A percentile compares a stretch with the other conserved stretches of the same genome.
phyloP scores from a whole-genome alignment of 106 monocot species.

The Vanilla planifolia region DNA sequence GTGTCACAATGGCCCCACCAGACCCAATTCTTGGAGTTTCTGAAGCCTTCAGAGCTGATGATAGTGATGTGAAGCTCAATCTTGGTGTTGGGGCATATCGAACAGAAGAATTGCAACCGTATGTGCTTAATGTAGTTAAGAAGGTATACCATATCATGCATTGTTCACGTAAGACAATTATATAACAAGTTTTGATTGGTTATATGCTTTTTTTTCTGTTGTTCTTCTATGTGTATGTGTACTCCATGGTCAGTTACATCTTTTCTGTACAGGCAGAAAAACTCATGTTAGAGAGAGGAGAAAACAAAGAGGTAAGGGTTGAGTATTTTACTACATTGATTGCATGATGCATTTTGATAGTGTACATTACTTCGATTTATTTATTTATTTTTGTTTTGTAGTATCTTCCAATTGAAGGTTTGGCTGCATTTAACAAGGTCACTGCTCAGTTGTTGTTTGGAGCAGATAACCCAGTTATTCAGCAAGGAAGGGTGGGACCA shows the following conservation, averaged over 20 bases:
- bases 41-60: slow-evolving; percentile 88
- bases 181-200: no score
- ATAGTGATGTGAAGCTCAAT: slow-evolving; percentile 83
- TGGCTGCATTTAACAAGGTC: slow-evolving; percentile 91
- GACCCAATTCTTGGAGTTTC: slow-evolving; percentile 97
- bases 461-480: slow-evolving; percentile 66
- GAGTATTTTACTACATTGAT: neutral
- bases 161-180: no score
- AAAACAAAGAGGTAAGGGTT: slow-evolving; percentile 81
- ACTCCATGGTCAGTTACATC: neutral
- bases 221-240: neutral
- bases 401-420: slow-evolving; percentile 99
- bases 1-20: slow-evolving; percentile 92
- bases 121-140: slow-evolving; percentile 91
- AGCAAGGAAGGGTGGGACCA: slow-evolving; percentile 55
- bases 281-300: slow-evolving; percentile 93
- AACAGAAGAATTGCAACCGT: slow-evolving; percentile 98
- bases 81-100: slow-evolving; percentile 95
- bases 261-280: slow-evolving; percentile 58
- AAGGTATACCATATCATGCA: slow-evolving; percentile 60
- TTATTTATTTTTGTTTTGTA: slow-evolving; percentile 30
- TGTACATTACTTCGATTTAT: no score
- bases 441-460: slow-evolving; percentile 89
- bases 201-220: no score
- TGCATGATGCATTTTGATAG: neutral